Conservation (phyloP, 352 stramenopile genomes). For the Phytophthora hibernalis region DNA sequence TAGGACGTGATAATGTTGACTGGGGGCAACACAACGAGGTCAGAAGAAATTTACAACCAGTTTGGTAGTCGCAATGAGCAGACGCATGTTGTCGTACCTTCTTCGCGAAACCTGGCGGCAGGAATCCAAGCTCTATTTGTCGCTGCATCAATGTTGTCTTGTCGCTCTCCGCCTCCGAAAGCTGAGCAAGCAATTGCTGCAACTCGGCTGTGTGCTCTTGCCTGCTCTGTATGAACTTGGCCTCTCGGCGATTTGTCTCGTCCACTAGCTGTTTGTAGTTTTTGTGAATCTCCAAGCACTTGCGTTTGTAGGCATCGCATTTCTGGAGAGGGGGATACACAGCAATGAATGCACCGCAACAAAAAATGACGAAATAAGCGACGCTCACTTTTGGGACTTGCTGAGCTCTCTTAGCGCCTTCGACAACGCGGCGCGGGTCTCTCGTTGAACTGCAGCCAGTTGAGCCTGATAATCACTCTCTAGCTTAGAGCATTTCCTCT, state of each 20-base stretch:
- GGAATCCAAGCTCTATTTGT: slow-evolving; percentile 51
- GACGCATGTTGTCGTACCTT: slow-evolving; percentile 22
- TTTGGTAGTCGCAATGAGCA: slow-evolving; percentile 6
- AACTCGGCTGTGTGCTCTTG: slow-evolving; percentile 65
- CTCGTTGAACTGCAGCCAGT: slow-evolving; percentile 51
- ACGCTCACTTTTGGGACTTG: slow-evolving; percentile 64
- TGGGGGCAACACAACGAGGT: slow-evolving; percentile 3
- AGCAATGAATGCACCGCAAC: neutral
- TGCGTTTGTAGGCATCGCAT: slow-evolving; percentile 82
- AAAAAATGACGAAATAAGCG: neutral
- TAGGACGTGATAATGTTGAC: slow-evolving; percentile 5
- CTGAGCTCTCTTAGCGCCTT: slow-evolving; percentile 70
- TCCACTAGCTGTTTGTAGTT: slow-evolving; percentile 63
- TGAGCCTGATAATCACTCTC: slow-evolving; percentile 52
- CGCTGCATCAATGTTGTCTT: slow-evolving; percentile 72
- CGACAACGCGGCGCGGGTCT: slow-evolving; percentile 57
- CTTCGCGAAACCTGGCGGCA: slow-evolving; percentile 20
- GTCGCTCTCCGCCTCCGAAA: slow-evolving; percentile 70
- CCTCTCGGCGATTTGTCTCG: slow-evolving; percentile 53
- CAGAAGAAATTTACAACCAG: neutral
- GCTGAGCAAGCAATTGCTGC: slow-evolving; percentile 69
- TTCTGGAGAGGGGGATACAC: slow-evolving; percentile 46
- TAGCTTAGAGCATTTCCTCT: slow-evolving; percentile 56
- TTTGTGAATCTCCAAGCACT: slow-evolving; percentile 83
- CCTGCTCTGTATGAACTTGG: slow-evolving; percentile 59